Conservation (phyloP, 305 asterid species). For the Solanum hybrid region DNA sequence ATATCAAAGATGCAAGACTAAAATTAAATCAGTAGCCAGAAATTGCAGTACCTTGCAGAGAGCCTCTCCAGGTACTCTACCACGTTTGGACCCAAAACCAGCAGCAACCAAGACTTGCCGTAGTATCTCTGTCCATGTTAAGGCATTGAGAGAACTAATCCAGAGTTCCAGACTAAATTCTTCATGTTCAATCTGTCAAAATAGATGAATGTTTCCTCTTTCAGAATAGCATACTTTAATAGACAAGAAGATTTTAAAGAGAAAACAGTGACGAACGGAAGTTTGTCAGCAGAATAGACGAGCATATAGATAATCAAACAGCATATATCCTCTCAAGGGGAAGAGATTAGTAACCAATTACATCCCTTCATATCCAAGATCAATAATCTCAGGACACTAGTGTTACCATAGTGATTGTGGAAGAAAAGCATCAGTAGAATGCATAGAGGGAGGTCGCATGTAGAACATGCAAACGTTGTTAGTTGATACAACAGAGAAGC, state of each 20-base stretch:
- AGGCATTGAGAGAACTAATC: constrained; percentile 65
- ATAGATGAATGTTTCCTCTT: constrained; percentile 3
- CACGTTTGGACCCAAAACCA: constrained; percentile 76
- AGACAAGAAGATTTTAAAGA: not conserved
- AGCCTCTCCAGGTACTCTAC: constrained; percentile 25
- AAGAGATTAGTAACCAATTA: not conserved
- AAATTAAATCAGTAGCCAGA: constrained; percentile 13
- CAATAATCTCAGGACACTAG: not conserved
- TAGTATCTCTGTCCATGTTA: constrained; percentile 89
- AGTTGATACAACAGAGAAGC: not conserved
- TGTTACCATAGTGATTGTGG: not conserved
- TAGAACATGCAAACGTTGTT: not conserved
- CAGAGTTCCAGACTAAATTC: constrained; percentile 46
- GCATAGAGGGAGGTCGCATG: not conserved
- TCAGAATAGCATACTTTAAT: not conserved
- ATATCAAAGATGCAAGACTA: constrained; percentile 4
- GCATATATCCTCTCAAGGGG: not conserved
- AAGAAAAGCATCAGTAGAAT: not conserved
- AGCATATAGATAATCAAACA: not conserved
- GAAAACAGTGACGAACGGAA: not conserved
- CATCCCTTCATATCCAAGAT: not conserved
- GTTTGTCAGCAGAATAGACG: not conserved
- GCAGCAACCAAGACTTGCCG: constrained; percentile 73
- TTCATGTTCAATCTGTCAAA: constrained; percentile 57
- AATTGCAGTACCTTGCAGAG: constrained; percentile 50